Evolutionary conservation across 108 stramenopile species (phyloP).

Genomic region (Nitzschia putrida): DNA sequence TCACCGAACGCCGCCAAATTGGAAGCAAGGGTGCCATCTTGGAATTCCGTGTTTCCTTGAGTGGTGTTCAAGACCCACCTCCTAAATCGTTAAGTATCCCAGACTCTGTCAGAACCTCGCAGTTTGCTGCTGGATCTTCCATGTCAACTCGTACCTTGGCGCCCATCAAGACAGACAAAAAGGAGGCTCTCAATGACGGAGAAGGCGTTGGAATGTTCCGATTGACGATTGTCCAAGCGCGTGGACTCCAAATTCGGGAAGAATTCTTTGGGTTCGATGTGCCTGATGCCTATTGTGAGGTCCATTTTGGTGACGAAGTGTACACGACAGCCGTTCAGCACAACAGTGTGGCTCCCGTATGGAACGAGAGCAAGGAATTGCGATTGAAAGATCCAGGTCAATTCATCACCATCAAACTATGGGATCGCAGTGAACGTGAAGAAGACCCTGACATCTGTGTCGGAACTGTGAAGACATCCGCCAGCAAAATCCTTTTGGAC

Average conservation of each 20-base stretch:
- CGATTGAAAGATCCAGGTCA: constrained; percentile 21
- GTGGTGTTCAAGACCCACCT: constrained; percentile 17
- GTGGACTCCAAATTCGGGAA: constrained; percentile 47
- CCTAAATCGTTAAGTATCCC: neutral
- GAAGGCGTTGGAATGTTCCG: constrained; percentile 12
- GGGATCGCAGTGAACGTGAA: constrained; percentile 43
- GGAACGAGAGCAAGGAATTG: constrained; percentile 56
- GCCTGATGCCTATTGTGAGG: constrained; percentile 55
- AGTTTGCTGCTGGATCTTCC: constrained; percentile 17
- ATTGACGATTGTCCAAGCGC: constrained; percentile 46
- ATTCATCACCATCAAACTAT: constrained; percentile 47
- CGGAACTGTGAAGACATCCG: constrained; percentile 39
- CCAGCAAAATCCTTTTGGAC: constrained; percentile 44
- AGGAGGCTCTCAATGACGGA: constrained; percentile 1
- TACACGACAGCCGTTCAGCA: constrained; percentile 48
- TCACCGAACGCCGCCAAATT: constrained; percentile 46
- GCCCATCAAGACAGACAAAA: neutral
- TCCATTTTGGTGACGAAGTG: constrained; percentile 36
- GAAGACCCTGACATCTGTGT: constrained; percentile 33
- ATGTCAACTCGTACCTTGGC: constrained; percentile 20
- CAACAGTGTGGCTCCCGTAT: constrained; percentile 51
- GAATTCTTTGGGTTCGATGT: constrained; percentile 43
- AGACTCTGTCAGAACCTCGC: neutral
- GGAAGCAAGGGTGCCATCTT: constrained; percentile 40
- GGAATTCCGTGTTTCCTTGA: constrained; percentile 46